A percentile compares a stretch with the other conserved stretches of the same genome.
Conservation (phyloP, 371 early-diverging fungal species). For the Scutellospora calospora region DNA sequence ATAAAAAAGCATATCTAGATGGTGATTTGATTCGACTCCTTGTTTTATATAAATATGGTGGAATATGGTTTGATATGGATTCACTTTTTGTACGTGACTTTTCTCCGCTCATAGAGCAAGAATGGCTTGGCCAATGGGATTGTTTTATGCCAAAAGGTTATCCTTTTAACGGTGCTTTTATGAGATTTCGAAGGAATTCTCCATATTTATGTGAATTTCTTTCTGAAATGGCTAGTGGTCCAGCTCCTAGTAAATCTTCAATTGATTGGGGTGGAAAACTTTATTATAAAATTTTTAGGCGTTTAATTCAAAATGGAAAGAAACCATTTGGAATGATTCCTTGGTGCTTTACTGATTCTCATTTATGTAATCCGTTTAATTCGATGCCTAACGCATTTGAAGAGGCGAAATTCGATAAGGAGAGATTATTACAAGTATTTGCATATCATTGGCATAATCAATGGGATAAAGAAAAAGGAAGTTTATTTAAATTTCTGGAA, state of each 20-base stretch:
- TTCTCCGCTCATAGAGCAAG: slow-evolving; percentile 59
- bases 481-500: slow-evolving; percentile 59
- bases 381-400: slow-evolving; percentile 64
- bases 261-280: slow-evolving; percentile 65
- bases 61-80: slow-evolving; percentile 72
- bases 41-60: slow-evolving; percentile 61
- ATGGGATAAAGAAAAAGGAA: slow-evolving; percentile 62
- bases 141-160: slow-evolving; percentile 61
- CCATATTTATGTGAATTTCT: slow-evolving; percentile 65
- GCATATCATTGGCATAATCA: slow-evolving; percentile 69
- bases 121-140: slow-evolving; percentile 66
- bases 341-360: slow-evolving; percentile 64
- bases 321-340: slow-evolving; percentile 61
- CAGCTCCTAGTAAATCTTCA: slow-evolving; percentile 57
- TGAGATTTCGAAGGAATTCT: slow-evolving; percentile 60
- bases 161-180: slow-evolving; percentile 65
- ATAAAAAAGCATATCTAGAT: slow-evolving; percentile 60
- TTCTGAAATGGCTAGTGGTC: slow-evolving; percentile 58
- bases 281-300: slow-evolving; percentile 60
- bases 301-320: slow-evolving; percentile 59
- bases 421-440: slow-evolving; percentile 57
- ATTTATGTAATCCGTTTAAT: slow-evolving; percentile 58
- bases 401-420: slow-evolving; percentile 55
- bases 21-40: slow-evolving; percentile 60
- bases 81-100: slow-evolving; percentile 61